phyloP scores from a whole-genome alignment of 1,139 yeast genomes.

The Debaryomyces robertsiae region DNA sequence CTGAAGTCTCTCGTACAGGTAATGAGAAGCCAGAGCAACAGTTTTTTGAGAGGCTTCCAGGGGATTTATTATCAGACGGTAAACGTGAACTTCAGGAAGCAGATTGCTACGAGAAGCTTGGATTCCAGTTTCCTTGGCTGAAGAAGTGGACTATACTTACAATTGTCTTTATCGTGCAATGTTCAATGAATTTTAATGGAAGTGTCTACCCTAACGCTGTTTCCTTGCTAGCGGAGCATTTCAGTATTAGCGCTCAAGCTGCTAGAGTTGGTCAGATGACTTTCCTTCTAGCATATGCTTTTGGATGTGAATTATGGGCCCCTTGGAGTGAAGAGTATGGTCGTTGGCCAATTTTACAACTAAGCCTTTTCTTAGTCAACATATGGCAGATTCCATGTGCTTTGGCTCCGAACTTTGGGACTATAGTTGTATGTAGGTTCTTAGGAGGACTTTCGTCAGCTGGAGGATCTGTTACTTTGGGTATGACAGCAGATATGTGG shows the following conservation, averaged over 20 bases:
- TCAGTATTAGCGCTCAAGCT: constrained; percentile 29
- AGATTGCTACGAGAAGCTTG: constrained; percentile 36
- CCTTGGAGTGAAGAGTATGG: constrained; percentile 45
- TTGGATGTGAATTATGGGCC: constrained; percentile 45
- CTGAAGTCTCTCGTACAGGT: too few species aligned
- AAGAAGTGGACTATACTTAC: constrained; percentile 38
- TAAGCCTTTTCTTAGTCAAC: constrained; percentile 34
- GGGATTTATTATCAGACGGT: constrained; percentile 20
- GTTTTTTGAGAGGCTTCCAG: constrained; percentile 1
- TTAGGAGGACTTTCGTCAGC: constrained; percentile 35
- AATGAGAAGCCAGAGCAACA: too few species aligned
- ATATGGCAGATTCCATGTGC: constrained; percentile 40
- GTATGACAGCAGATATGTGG: constrained; percentile 44
- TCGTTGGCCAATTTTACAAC: constrained; percentile 39
- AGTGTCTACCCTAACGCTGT: constrained; percentile 35
- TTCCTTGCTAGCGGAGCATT: constrained; percentile 28
- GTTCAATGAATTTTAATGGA: constrained; percentile 42
- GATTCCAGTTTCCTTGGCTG: constrained; percentile 27
- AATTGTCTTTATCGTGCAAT: constrained; percentile 37
- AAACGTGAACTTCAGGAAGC: constrained; percentile 30
- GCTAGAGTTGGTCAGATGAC: constrained; percentile 37
- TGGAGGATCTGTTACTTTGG: constrained; percentile 44
- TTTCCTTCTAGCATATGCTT: constrained; percentile 37
- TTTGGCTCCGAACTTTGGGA: constrained; percentile 35
- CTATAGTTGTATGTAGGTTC: constrained; percentile 31